phyloP scores from a whole-genome alignment of 495 filamentous ascomycete species.

The Acidiella bohemica region DNA sequence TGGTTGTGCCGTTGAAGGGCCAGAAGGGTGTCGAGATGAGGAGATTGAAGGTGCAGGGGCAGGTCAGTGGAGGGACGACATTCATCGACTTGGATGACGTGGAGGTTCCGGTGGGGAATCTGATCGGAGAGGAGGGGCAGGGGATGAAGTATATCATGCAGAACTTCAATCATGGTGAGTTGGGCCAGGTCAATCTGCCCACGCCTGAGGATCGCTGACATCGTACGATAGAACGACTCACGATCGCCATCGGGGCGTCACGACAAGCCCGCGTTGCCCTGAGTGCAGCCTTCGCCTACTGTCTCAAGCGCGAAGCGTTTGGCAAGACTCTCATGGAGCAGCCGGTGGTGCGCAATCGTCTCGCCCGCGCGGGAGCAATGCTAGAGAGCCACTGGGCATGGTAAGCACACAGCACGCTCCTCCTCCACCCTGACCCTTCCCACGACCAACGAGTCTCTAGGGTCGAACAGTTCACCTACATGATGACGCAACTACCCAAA shows the following conservation, averaged over 20 bases:
- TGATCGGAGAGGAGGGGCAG: slow-evolving; percentile 55
- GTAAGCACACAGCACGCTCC: too few species aligned
- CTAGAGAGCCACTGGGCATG: slow-evolving; percentile 60
- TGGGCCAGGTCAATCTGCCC: too few species aligned
- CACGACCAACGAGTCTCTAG: too few species aligned
- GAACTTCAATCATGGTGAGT: slow-evolving; percentile 79
- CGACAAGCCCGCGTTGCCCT: slow-evolving; percentile 52
- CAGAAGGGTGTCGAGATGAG: slow-evolving; percentile 50
- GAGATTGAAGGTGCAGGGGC: slow-evolving; percentile 47
- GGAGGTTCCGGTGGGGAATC: slow-evolving; percentile 51
- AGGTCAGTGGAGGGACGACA: slow-evolving; percentile 51
- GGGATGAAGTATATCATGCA: slow-evolving; percentile 71
- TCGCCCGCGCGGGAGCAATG: slow-evolving; percentile 55
- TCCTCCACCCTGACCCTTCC: too few species aligned
- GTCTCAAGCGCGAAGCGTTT: slow-evolving; percentile 60
- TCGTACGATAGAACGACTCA: slow-evolving; percentile 59
- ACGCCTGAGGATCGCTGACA: too few species aligned
- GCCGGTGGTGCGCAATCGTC: slow-evolving; percentile 55
- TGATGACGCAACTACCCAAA: slow-evolving; percentile 49
- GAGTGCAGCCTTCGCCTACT: slow-evolving; percentile 51
- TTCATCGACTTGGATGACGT: slow-evolving; percentile 68
- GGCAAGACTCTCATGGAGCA: slow-evolving; percentile 61
- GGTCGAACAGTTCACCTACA: slow-evolving; percentile 62
- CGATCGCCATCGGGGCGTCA: slow-evolving; percentile 49
- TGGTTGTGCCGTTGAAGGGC: slow-evolving; percentile 53